Evolutionary conservation across 139 green algal species (phyloP).

Genomic region (Gonium pectorale): DNA sequence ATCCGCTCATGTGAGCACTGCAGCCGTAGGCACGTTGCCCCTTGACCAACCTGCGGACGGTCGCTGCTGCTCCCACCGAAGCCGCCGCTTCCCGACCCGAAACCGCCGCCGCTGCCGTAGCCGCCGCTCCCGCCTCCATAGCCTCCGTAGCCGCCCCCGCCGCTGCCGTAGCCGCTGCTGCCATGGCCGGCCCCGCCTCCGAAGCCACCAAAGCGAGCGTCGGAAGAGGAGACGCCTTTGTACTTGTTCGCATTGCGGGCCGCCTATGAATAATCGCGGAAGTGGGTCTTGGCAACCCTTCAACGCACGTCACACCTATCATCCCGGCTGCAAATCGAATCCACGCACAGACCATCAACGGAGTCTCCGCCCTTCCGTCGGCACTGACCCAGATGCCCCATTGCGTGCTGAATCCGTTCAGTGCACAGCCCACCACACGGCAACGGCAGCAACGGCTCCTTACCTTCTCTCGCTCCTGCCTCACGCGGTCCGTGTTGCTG

Average conservation of each 20-base stretch:
- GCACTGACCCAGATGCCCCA: too few relatives aligned
- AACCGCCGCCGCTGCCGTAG: not conserved
- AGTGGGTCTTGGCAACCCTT: too few relatives aligned
- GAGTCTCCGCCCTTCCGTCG: too few relatives aligned
- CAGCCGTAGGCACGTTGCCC: too few relatives aligned
- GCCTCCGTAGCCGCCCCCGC: constrained; percentile 42
- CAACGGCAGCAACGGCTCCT: not conserved
- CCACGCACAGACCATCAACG: too few relatives aligned
- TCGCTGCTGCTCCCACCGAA: not conserved
- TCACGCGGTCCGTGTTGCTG: constrained; percentile 65
- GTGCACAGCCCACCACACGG: not conserved
- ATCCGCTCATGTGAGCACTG: too few relatives aligned
- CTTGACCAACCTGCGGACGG: too few relatives aligned
- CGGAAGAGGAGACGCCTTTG: constrained; percentile 73
- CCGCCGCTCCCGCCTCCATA: constrained; percentile 1
- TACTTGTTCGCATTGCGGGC: constrained; percentile 81
- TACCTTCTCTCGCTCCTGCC: constrained; percentile 44
- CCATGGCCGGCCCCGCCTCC: not conserved
- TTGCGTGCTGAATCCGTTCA: too few relatives aligned
- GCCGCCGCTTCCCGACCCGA: not conserved
- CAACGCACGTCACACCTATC: too few relatives aligned
- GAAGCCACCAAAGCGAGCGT: constrained; percentile 38
- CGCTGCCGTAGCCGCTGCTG: constrained; percentile 17
- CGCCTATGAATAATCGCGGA: constrained; percentile 60
- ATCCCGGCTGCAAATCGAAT: too few relatives aligned